These are phyloP conservation scores for Mucor velutinosus DNA, from an alignment of 371 early-diverging fungal species.

Conservation along the genomic window DNA sequence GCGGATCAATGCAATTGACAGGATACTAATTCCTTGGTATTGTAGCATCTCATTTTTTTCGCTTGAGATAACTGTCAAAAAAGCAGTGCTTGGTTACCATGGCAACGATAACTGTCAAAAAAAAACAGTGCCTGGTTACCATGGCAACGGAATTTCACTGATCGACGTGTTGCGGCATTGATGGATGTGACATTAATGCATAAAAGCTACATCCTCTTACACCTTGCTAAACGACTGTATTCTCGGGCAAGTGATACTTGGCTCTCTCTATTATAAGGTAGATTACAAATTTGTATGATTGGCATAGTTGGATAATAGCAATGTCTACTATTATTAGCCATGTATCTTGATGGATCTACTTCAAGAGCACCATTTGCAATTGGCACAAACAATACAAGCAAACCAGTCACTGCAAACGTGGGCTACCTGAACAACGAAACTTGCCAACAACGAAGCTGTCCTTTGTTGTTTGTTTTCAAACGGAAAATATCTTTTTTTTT, in stretches of 20 bases:
- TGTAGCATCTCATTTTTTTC: no score
- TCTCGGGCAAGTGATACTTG: neutral
- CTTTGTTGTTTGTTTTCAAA: neutral
- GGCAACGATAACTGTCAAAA: neutral
- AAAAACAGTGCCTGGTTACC: neutral
- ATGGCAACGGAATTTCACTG: neutral
- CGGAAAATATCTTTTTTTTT: neutral
- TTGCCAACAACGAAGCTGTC: neutral
- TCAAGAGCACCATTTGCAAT: neutral
- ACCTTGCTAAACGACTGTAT: neutral
- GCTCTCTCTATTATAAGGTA: neutral
- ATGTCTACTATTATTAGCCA: neutral
- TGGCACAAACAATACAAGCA: neutral
- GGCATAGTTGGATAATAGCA: neutral
- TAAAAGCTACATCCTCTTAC: neutral
- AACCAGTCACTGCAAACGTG: conserved; percentile 2
- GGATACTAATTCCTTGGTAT: neutral
- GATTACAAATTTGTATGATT: neutral
- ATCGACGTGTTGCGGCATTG: neutral
- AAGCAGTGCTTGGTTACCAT: neutral
- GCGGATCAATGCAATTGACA: neutral
- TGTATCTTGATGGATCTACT: neutral
- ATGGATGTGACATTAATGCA: neutral
- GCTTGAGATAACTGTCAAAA: neutral
- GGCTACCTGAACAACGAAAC: neutral